Conservation (phyloP, 805 yeast species). For the Hanseniaspora guilliermondii region DNA sequence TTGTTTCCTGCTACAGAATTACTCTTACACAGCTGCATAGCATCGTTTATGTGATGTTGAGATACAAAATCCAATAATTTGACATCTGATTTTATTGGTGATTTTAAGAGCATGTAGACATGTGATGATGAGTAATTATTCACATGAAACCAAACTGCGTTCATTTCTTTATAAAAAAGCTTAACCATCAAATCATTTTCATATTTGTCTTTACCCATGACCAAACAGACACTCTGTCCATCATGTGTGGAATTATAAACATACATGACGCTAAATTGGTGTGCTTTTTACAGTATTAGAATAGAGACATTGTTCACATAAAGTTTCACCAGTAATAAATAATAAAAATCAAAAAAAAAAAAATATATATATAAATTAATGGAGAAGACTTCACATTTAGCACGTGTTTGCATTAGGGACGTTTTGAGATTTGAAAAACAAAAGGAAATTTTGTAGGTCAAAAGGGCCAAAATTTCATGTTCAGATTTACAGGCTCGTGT, state of each 20-base stretch:
- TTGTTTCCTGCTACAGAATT: constrained; percentile 69
- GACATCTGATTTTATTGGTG: constrained; percentile 27
- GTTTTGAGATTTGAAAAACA: too few species aligned
- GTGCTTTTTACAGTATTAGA: neutral
- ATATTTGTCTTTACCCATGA: constrained; percentile 60
- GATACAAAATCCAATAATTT: constrained; percentile 39
- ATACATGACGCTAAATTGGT: constrained; percentile 17
- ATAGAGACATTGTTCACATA: neutral
- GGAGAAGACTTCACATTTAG: neutral
- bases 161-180: constrained; percentile 49
- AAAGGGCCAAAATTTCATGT: too few species aligned
- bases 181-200: constrained; percentile 55
- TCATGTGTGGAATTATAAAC: constrained; percentile 22
- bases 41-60: constrained; percentile 37
- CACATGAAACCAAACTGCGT: constrained; percentile 62
- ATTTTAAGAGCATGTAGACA: constrained; percentile 47
- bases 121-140: constrained; percentile 70
- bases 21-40: constrained; percentile 64
- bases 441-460: too few species aligned
- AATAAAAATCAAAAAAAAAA: neutral
- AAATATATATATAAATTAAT: too few species aligned
- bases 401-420: too few species aligned
- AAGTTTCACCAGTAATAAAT: neutral
- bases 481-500: too few species aligned
- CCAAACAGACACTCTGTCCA: constrained; percentile 19